Conservation (phyloP, 2,329 filamentous ascomycete species). For the Zymoseptoria brevis region DNA sequence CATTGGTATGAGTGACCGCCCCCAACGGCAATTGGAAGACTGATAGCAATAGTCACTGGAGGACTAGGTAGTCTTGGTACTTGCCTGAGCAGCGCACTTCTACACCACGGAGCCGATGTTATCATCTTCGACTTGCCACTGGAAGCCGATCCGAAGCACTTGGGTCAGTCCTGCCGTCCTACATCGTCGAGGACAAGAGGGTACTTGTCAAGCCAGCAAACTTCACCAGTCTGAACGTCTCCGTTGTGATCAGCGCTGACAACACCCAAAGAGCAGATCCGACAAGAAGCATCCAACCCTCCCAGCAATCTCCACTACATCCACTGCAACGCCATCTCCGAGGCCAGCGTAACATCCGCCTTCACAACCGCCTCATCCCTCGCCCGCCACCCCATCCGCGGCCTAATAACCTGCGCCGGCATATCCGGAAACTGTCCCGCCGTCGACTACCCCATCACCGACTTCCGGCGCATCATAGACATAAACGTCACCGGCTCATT, state of each 20-base stretch:
- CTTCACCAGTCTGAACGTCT: too few relatives aligned
- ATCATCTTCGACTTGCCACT: neutral
- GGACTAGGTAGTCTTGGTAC: neutral
- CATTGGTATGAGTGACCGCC: neutral
- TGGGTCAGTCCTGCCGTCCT: too few relatives aligned
- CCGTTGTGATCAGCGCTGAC: neutral
- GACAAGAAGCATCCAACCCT: neutral
- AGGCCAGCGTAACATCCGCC: neutral
- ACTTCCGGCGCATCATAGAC: slow-evolving; percentile 56
- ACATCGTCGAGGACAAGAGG: too few relatives aligned
- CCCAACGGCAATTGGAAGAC: neutral
- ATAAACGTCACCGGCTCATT: slow-evolving; percentile 50
- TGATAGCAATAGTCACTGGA: neutral
- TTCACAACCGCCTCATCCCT: neutral
- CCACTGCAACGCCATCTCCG: neutral
- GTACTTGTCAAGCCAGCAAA: too few relatives aligned
- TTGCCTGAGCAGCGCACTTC: neutral
- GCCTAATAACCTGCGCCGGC: slow-evolving; percentile 65
- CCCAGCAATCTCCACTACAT: neutral
- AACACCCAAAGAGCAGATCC: neutral
- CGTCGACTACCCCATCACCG: slow-evolving; percentile 63
- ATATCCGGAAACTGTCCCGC: slow-evolving; percentile 80
- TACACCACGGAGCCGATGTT: neutral
- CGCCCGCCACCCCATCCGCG: slow-evolving; percentile 48
- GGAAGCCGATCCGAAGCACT: neutral